Base-by-base conservation (phyloP, 805 yeast genomes). In the Debaryomyces prosopidis region DNA sequence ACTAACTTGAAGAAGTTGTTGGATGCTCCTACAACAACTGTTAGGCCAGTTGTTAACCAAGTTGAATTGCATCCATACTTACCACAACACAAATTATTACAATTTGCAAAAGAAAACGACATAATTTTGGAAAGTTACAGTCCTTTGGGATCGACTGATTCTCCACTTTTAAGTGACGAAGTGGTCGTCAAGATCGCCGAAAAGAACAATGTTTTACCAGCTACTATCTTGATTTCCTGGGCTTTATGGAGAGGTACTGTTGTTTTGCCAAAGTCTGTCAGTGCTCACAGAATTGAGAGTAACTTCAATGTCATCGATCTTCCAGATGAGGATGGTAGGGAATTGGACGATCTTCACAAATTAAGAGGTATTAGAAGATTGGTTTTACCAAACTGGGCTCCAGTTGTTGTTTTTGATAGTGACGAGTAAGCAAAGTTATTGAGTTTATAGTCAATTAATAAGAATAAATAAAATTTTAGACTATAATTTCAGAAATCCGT, bases 41-140 rank as follows among this genome's bases (percentile, higher is more conserved):
- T 79, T 40, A 76, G 73, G 27, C 96, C 96, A 5, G 89, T 80
- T 10, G 80, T 75, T 35, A 81, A 84, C 66, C 96, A 89, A 71
- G 75, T 87, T 48, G 96, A 89, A 69, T 66, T 81, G 32, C 95
- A 88, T 64, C 68, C 66, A 32, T 59, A 60, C 50, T 57, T 59
- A 34, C 66, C 63, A 17, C 56, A 59, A 51, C 48, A 47, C 27
- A 89, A 91, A 39, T 75, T 76, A 50, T 71, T 85, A 46, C 87
- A 79, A 73, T 48, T 82, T 85, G 48, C 61, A 71, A 28, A 50
- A 42, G 39, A 49, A 32, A 46, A 57, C 19, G 55, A 42, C 31
- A 56, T 57, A 37, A 30, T 48, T 16, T 62, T 85, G 44, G 85
- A 85, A 62, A 95, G 95, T 8, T 89, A 87, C 67, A 82, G 89